A percentile compares a stretch with the other conserved stretches of the same genome.
phyloP scores from a whole-genome alignment of 2,329 filamentous ascomycete genomes.

The Lomentospora prolificans region DNA sequence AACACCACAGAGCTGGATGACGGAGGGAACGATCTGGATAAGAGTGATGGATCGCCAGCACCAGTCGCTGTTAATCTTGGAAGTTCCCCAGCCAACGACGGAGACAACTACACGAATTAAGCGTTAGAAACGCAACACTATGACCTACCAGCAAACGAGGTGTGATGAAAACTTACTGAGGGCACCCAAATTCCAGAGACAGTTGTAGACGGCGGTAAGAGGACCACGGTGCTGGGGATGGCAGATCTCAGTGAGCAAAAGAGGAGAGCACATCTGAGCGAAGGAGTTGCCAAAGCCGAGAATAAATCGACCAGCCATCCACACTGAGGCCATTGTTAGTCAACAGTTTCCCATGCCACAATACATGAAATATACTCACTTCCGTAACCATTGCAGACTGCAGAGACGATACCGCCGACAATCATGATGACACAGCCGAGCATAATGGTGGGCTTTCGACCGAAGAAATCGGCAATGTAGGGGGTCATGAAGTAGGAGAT shows the following conservation, averaged over 20 bases:
- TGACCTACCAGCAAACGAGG: not conserved
- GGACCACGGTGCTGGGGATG: constrained; percentile 59
- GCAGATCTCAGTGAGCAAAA: constrained; percentile 56
- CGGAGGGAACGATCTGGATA: constrained; percentile 51
- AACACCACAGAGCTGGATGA: constrained; percentile 51
- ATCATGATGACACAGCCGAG: constrained; percentile 36
- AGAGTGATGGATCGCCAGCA: constrained; percentile 58
- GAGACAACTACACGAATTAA: constrained; percentile 33
- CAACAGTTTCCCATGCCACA: not conserved
- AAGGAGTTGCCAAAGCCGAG: constrained; percentile 58
- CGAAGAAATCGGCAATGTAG: constrained; percentile 32
- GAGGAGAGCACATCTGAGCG: constrained; percentile 52
- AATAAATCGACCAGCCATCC: constrained; percentile 27
- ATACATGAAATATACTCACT: constrained; percentile 23
- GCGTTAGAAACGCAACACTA: not conserved
- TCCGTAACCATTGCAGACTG: constrained; percentile 31
- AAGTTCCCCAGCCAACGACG: constrained; percentile 54
- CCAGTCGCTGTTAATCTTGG: constrained; percentile 48
- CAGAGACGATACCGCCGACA: constrained; percentile 29
- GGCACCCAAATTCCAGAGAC: constrained; percentile 53
- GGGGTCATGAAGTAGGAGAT: constrained; percentile 35
- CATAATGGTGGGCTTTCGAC: constrained; percentile 33
- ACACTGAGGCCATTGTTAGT: constrained; percentile 19
- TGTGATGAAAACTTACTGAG: constrained; percentile 16
- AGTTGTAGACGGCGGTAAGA: constrained; percentile 59